Conservation (phyloP, 331 rosid species). For the Cucumis variabilis region DNA sequence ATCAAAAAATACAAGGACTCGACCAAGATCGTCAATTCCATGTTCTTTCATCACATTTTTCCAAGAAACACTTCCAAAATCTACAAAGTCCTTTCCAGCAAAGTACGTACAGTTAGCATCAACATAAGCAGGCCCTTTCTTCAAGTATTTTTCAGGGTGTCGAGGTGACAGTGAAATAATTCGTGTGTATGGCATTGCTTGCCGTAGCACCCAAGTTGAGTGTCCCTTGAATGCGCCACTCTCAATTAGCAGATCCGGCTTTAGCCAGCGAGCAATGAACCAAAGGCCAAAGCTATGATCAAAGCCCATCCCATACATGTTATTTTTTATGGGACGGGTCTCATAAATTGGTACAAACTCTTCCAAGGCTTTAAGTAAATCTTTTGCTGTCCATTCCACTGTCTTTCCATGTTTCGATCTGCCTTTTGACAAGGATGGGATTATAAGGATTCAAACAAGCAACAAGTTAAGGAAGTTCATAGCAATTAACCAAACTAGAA, state of each 20-base stretch:
- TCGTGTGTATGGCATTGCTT: constrained; percentile 85
- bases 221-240: constrained; percentile 99
- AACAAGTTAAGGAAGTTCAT: background rate
- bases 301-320: constrained; percentile 96
- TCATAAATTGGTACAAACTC: constrained; percentile 92
- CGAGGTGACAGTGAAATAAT: constrained; percentile 89
- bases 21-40: constrained; percentile 69
- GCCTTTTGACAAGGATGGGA: constrained; percentile 94
- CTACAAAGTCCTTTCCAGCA: constrained; percentile 95
- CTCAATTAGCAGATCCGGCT: constrained; percentile 94
- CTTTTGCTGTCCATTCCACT: constrained; percentile 96
- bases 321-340: constrained; percentile 88
- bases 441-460: constrained; percentile 64
- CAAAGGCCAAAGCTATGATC: constrained; percentile 99
- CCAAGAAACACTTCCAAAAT: constrained; percentile 95
- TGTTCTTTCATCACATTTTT: constrained; percentile 63
- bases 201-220: constrained; percentile 98
- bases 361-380: constrained; percentile 83
- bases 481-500: constrained; percentile 14
- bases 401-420: constrained; percentile 97
- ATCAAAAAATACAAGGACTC: constrained; percentile 88
- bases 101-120: constrained; percentile 92
- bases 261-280: constrained; percentile 91
- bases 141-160: constrained; percentile 95
- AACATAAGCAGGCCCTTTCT: constrained; percentile 97